Evolutionary conservation across 2,329 filamentous ascomycete species (phyloP).

Genomic region (Xylaria digitata): DNA sequence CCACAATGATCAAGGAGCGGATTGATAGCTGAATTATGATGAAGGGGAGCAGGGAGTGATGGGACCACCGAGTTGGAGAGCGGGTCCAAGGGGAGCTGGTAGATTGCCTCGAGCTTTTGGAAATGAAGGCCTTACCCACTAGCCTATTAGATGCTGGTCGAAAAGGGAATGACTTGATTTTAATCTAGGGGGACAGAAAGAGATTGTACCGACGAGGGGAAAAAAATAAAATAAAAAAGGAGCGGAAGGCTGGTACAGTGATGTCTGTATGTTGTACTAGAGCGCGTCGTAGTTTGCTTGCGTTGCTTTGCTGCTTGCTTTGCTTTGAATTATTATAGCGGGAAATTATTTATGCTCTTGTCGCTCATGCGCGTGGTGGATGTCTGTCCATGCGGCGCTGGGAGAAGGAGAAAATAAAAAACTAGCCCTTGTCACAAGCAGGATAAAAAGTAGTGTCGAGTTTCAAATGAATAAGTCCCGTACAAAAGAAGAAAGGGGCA

Average conservation of each 20-base stretch:
- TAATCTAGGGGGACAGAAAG: conserved; percentile 43
- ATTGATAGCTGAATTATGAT: conserved; percentile 48
- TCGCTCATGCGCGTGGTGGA: conserved; percentile 35
- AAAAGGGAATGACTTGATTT: conserved; percentile 49
- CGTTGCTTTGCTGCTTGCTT: conserved; percentile 11
- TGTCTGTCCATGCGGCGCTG: conserved; percentile 16
- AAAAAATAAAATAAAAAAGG: conserved; percentile 35
- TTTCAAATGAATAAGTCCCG: conserved; percentile 32
- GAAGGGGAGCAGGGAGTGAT: conserved; percentile 49
- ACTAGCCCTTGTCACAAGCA: conserved; percentile 29
- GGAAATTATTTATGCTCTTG: conserved; percentile 39
- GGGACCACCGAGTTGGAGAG: conserved; percentile 51
- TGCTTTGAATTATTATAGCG: conserved; percentile 29
- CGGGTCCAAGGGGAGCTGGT: conserved; percentile 50
- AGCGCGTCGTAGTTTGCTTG: conserved; percentile 19
- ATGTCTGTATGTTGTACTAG: conserved; percentile 28
- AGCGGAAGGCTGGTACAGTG: conserved; percentile 38
- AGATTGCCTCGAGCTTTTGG: conserved; percentile 50
- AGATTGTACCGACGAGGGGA: conserved; percentile 36
- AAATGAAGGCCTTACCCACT: conserved; percentile 51
- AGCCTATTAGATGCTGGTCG: conserved; percentile 50
- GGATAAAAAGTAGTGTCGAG: conserved; percentile 25
- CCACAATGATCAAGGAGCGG: conserved; percentile 38
- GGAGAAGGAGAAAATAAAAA: conserved; percentile 29
- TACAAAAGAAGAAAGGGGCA: conserved; percentile 31